Evolutionary conservation across 108 stramenopile genomes (phyloP).

Genomic region (Ochromonas danica): DNA sequence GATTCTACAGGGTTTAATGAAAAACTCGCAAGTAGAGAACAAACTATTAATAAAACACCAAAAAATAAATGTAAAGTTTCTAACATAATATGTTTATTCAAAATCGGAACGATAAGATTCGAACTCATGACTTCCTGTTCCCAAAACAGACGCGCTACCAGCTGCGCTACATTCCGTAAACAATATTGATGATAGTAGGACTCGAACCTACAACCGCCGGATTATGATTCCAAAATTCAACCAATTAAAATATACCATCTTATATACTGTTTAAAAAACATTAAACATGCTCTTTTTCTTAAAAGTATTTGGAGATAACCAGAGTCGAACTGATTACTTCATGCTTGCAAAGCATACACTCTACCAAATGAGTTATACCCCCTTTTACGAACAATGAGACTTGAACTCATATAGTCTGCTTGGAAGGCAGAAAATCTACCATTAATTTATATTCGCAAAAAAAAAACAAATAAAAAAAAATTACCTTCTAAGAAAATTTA

Average conservation of each 20-base stretch:
- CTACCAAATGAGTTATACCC: constrained; percentile 35
- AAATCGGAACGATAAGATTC: constrained; percentile 19
- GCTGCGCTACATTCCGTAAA: constrained; percentile 30
- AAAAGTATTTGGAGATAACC: constrained; percentile 17
- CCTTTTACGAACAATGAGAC: constrained; percentile 28
- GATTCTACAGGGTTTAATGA: constrained; percentile 8
- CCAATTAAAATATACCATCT: constrained; percentile 26
- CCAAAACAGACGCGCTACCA: constrained; percentile 32
- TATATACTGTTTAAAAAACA: constrained; percentile 11
- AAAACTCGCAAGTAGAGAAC: not conserved
- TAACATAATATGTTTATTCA: not conserved
- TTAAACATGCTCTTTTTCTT: constrained; percentile 17
- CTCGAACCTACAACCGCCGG: constrained; percentile 23
- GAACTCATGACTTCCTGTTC: constrained; percentile 32
- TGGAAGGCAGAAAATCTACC: constrained; percentile 36
- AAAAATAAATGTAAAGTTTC: constrained; percentile 11
- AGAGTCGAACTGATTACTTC: constrained; percentile 26
- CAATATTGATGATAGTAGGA: constrained; percentile 10
- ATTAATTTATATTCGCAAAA: constrained; percentile 29
- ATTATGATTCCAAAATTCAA: constrained; percentile 28
- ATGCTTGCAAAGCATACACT: constrained; percentile 35
- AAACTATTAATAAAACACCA: constrained; percentile 11
- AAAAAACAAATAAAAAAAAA: constrained; percentile 22
- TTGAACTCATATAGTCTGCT: constrained; percentile 28
- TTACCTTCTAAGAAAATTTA: constrained; percentile 17